Conservation (phyloP, 2,329 filamentous ascomycete species). For the Diaporthe citri region DNA sequence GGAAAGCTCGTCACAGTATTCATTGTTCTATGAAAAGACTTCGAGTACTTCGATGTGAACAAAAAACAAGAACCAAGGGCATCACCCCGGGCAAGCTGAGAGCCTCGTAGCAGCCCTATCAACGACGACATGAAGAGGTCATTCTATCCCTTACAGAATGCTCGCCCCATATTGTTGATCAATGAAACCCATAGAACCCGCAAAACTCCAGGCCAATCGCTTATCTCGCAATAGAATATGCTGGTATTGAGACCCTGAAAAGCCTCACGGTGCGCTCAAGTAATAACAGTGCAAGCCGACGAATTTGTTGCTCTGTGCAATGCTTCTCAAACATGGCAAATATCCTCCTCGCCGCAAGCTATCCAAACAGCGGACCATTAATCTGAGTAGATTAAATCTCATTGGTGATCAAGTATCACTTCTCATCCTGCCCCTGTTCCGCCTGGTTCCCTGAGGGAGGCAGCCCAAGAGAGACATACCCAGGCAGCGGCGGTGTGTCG, state of each 20-base stretch:
- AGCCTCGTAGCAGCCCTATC: neutral
- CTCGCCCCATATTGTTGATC: neutral
- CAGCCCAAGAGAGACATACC: slow-evolving; percentile 23
- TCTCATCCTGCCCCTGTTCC: slow-evolving; percentile 8
- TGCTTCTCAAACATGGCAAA: neutral
- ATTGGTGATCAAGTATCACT: no score
- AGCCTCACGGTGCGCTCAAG: neutral
- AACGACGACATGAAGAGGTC: neutral
- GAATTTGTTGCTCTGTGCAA: neutral
- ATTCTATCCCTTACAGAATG: neutral
- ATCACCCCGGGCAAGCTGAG: neutral
- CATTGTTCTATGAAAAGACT: neutral
- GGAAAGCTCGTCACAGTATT: neutral
- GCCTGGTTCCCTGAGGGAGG: neutral
- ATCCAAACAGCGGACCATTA: neutral
- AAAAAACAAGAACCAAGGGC: neutral
- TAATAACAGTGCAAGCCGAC: neutral
- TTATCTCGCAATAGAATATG: neutral
- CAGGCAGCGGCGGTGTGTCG: slow-evolving; percentile 37
- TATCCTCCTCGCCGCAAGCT: neutral
- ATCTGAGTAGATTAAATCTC: neutral
- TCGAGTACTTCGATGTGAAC: neutral
- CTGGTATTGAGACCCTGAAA: slow-evolving; percentile 8
- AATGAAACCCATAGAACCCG: neutral
- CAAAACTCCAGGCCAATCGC: slow-evolving; percentile 11